Conservation (phyloP, 1,284 basidiomycete genomes). For the Leccinum fallax region DNA sequence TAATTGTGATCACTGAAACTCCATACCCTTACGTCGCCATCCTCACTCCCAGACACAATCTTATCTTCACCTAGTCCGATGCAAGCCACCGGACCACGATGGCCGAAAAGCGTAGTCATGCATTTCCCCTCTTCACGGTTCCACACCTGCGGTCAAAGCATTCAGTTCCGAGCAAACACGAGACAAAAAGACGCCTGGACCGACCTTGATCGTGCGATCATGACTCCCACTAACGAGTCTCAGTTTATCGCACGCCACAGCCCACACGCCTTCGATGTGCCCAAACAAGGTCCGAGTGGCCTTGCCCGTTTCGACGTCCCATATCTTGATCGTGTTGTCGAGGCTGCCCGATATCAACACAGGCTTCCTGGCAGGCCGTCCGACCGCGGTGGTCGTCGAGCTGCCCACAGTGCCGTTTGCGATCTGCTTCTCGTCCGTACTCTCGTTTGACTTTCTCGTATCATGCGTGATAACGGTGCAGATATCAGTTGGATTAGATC, state of each 20-base stretch:
- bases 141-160: conserved; percentile 69
- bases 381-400: neutral
- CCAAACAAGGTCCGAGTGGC: conserved; percentile 89
- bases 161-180: conserved; percentile 9
- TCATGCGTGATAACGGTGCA: conserved; percentile 38
- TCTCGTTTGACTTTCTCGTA: conserved; percentile 11
- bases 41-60: conserved; percentile 93
- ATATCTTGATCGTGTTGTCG: conserved; percentile 96
- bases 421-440: conserved; percentile 16
- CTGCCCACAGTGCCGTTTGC: conserved; percentile 6
- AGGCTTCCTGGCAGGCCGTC: conserved; percentile 48
- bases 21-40: conserved; percentile 82
- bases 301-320: conserved; percentile 91
- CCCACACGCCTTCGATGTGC: conserved; percentile 97
- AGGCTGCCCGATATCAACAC: conserved; percentile 89
- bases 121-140: conserved; percentile 88
- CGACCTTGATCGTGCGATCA: conserved; percentile 88
- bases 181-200: conserved; percentile 5
- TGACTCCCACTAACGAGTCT: conserved; percentile 92
- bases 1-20: conserved; percentile 57
- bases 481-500: conserved; percentile 20
- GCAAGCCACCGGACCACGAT: conserved; percentile 92
- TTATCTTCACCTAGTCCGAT: conserved; percentile 92
- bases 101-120: conserved; percentile 90
- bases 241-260: conserved; percentile 89